These are phyloP conservation scores for Russula foetens DNA, from an alignment of 768 basidiomycete genomes.

Conservation along the genomic window DNA sequence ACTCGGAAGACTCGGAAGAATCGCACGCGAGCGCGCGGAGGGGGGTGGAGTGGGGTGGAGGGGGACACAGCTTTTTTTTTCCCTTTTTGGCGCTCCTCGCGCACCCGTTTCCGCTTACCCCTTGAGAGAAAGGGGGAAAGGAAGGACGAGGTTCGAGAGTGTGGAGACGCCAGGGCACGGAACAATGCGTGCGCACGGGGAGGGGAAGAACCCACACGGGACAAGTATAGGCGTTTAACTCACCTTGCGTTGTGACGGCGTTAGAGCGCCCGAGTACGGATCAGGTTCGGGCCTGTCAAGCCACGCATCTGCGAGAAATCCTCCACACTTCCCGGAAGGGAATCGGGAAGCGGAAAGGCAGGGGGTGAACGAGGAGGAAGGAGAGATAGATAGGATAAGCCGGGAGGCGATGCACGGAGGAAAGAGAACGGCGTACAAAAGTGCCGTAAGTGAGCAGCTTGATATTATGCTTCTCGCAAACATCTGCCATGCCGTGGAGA, in stretches of 20 bases:
- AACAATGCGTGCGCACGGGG: too few species aligned
- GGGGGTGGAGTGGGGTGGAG: too few species aligned
- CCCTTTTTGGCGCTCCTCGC: too few species aligned
- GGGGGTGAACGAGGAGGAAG: neutral
- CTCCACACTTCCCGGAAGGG: constrained; percentile 53
- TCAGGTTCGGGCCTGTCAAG: constrained; percentile 60
- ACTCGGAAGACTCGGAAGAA: too few species aligned
- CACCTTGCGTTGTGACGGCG: constrained; percentile 77
- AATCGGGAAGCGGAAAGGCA: neutral
- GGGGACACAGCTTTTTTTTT: too few species aligned
- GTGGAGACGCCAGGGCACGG: too few species aligned
- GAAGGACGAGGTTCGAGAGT: too few species aligned
- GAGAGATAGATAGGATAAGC: constrained; percentile 11
- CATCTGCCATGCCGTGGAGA: constrained; percentile 66
- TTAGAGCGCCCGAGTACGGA: constrained; percentile 55
- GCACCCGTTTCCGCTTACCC: too few species aligned
- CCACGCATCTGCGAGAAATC: constrained; percentile 75
- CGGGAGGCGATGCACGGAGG: constrained; percentile 4
- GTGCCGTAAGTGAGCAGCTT: constrained; percentile 81
- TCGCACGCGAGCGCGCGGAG: too few species aligned
- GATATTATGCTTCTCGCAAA: constrained; percentile 62
- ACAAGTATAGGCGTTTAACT: neutral
- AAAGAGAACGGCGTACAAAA: constrained; percentile 39
- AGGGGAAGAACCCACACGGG: neutral
- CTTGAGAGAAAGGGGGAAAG: too few species aligned